Base-by-base conservation (phyloP, 2,329 filamentous ascomycete species). In the Cladosporium velox region DNA sequence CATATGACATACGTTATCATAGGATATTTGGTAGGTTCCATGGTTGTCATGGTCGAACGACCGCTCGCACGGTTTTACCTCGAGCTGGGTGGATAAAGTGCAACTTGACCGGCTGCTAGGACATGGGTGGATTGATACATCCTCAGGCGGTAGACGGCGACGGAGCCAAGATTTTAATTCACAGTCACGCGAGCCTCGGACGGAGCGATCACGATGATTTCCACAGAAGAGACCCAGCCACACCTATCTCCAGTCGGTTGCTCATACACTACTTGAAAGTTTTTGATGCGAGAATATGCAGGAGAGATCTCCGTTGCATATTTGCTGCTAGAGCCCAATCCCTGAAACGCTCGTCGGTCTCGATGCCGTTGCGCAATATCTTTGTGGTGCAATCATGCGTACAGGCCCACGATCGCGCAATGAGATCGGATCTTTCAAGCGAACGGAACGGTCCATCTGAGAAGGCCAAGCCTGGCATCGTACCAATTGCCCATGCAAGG, bases 341-440 rank as follows among this genome's bases (percentile, higher is more conserved):
- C 24, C 24, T 58, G 55, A 58, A 58, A 58, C 55, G 55, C 55
- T 58, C 55, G 55, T 35, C 14, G 30, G 55, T 58, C 32, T 41
- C 11, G 14, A 15, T 28, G 55, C 4, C 34, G n/a, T 58, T 26
- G 21, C 34, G 34, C 32, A 58, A 38, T 35, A 35, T 35, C 14
- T 35, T 34, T 4, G 30, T 41, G 55, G 54, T 21, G 55, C 34
- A 58, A 34, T 14, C 24, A n/a, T 34, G 52, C 52, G 12, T n/a
- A 6, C 18, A 18, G 26, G 26, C 26, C 6, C 28, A 34, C 28
- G 52, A 55, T 55, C 52, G 52, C 32, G 28, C 30, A 32, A 32
- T 30, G n/a, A 18, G 28, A 55, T 34, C 52, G n/a, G 52, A 55
- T 55, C 30, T 18, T n/a, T 5, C 18, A 30, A n/a, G n/a, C 52